phyloP scores from a whole-genome alignment of 2,329 filamentous ascomycete genomes.

The Apiospora pterosperma region DNA sequence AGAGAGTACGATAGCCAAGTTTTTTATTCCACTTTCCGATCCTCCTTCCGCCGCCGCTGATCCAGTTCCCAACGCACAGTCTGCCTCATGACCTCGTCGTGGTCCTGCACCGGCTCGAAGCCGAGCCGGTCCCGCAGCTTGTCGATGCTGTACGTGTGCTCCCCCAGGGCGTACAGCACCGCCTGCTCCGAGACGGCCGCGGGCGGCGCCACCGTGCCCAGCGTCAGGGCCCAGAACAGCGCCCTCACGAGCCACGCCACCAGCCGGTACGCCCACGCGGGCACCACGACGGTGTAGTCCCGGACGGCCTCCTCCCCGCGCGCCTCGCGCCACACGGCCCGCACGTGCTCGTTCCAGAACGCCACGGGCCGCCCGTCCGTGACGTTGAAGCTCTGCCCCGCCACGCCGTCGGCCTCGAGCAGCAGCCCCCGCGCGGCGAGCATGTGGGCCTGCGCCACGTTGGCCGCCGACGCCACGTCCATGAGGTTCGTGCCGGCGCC shows the following conservation, averaged over 20 bases:
- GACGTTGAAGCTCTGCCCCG: slow-evolving; percentile 33
- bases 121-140: slow-evolving; percentile 15
- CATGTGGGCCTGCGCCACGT: slow-evolving; percentile 21
- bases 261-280: slow-evolving; percentile 21
- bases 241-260: slow-evolving; percentile 15
- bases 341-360: slow-evolving; percentile 27
- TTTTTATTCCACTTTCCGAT: neutral
- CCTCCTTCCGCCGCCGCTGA: neutral
- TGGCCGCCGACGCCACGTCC: slow-evolving; percentile 24
- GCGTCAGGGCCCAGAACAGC: slow-evolving; percentile 20
- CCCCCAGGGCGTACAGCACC: slow-evolving; percentile 17
- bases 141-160: slow-evolving; percentile 15
- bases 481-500: slow-evolving; percentile 22
- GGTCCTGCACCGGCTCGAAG: slow-evolving; percentile 12
- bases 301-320: slow-evolving; percentile 11
- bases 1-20: no score
- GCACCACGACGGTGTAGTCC: slow-evolving; percentile 11
- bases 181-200: slow-evolving; percentile 17
- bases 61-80: slow-evolving; percentile 13
- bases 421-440: slow-evolving; percentile 25
- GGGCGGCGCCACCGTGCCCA: slow-evolving; percentile 20
- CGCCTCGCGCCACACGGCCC: slow-evolving; percentile 19
- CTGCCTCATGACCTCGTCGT: slow-evolving; percentile 13
- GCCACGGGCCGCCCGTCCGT: slow-evolving; percentile 27
- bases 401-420: slow-evolving; percentile 16